Base-by-base conservation (phyloP, 148 eudicot genomes). In the Rhododendron williamsianum region DNA sequence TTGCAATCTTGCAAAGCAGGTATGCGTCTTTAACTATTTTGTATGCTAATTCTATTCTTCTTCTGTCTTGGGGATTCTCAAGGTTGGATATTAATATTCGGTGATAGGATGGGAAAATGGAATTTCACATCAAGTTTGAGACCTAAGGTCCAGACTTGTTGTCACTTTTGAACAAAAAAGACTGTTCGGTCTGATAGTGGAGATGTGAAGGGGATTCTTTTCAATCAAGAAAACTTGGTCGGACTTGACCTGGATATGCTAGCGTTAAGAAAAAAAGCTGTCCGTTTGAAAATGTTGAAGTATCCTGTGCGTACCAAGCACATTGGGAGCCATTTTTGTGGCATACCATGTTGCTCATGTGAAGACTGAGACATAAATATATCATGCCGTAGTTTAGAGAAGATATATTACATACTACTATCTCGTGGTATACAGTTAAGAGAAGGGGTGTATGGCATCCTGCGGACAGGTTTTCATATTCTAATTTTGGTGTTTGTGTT, bases 1-100 rank as follows among this genome's bases (percentile, higher is more conserved):
- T 87, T 94, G 96, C 93, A 91, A 81, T 88, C 94, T 93, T 56
- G 98, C 98, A 13, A 94, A 94, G 83, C 94, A 92, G 95, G 98
- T 94, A 91, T 84, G 9, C 1, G 8, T 77, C 18, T 9, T 36
- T 13, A 25, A 25, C 18, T 9, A 1, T 1, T 73, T 54, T 52
- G 9, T 38, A 65, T 33, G 6, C 38, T 27, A n/a, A 9, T 63
- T n/a, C 45, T 19, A 25, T 25, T n/a, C 2, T 15, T 13, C 21
- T 48, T 49, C 23, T 3, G n/a, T 27, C 52, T 9, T 36, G 48
- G 30, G 43, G 33, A 56, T 36, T 46, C 51, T n/a, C 48, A n/a
- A 63, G 72, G 60, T 81, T 81, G 33, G 19, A 27, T 83, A 25
- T 81, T 56, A 56, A 81, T 56, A 36, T 81, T 58, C 2, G 11